phyloP scores from a whole-genome alignment of 75 land plant species.

The Ceratopteris richardii region DNA sequence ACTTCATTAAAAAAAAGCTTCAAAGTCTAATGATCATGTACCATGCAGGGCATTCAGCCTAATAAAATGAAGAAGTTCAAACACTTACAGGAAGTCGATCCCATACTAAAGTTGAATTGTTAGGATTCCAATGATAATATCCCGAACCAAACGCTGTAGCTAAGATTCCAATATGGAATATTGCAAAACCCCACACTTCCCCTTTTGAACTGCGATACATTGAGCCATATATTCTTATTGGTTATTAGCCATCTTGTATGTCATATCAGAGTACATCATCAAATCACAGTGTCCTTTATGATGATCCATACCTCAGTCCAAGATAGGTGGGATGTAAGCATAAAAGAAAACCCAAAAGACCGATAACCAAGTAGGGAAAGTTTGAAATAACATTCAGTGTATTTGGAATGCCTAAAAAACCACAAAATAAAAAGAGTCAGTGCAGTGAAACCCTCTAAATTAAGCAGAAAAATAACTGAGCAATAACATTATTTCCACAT shows the following conservation, averaged over 20 bases:
- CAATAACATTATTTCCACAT: neutral
- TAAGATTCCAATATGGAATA: slow-evolving; percentile 71
- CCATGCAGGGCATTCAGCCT: too few species aligned
- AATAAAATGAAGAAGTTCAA: too few species aligned
- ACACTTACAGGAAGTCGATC: slow-evolving; percentile 91
- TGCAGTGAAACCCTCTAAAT: neutral
- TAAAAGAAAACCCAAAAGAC: slow-evolving; percentile 74
- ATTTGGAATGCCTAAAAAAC: slow-evolving; percentile 71
- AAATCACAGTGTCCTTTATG: too few species aligned
- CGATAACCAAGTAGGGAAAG: slow-evolving; percentile 84
- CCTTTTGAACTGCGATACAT: slow-evolving; percentile 58
- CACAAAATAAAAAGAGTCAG: neutral
- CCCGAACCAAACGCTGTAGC: slow-evolving; percentile 90
- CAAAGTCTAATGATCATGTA: too few species aligned
- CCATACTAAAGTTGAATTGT: slow-evolving; percentile 91
- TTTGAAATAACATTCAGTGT: slow-evolving; percentile 86
- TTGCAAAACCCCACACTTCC: slow-evolving; percentile 84
- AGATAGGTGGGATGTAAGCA: slow-evolving; percentile 59
- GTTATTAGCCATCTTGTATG: too few species aligned
- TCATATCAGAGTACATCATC: too few species aligned
- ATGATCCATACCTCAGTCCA: slow-evolving; percentile 70
- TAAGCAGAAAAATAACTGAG: neutral
- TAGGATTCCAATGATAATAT: slow-evolving; percentile 87
- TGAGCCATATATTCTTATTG: neutral
- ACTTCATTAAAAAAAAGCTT: too few species aligned